phyloP scores from a whole-genome alignment of 257 asterid genomes.

The Fraxinus quadrangulata region DNA sequence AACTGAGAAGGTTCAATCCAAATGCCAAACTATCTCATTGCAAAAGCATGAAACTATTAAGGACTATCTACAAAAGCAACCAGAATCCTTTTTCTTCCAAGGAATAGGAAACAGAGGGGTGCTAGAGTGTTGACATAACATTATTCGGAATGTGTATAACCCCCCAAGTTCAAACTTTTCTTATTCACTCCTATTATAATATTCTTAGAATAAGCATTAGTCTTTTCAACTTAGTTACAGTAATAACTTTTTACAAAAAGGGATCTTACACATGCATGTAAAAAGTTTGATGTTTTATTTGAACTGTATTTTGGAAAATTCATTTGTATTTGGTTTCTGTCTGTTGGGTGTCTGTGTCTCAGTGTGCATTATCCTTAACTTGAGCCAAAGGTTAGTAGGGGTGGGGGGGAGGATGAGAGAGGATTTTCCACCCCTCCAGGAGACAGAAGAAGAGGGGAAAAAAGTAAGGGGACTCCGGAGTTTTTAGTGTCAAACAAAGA shows the following conservation, averaged over 20 bases:
- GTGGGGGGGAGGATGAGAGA: not conserved
- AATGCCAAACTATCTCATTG: slow-evolving; percentile 16
- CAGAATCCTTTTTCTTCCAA: not conserved
- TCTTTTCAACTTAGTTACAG: not conserved
- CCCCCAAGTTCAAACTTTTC: not conserved
- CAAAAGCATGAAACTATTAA: slow-evolving; percentile 8
- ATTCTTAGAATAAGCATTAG: not conserved
- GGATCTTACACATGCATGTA: not conserved
- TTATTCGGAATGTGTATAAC: not conserved
- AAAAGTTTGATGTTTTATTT: not conserved
- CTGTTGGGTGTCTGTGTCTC: not conserved
- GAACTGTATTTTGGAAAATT: too few species aligned
- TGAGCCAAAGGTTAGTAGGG: not conserved
- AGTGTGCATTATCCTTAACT: not conserved
- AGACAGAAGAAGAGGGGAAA: not conserved
- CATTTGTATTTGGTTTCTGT: not conserved
- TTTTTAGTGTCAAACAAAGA: not conserved
- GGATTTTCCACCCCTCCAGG: not conserved
- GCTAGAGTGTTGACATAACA: not conserved
- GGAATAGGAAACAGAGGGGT: not conserved
- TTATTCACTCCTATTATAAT: not conserved
- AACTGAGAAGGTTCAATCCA: slow-evolving; percentile 25
- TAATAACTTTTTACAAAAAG: too few species aligned
- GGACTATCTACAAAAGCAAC: not conserved
- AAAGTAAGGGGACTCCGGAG: not conserved